Base-by-base conservation (phyloP, 805 yeast species). In the Candida insectalens region DNA sequence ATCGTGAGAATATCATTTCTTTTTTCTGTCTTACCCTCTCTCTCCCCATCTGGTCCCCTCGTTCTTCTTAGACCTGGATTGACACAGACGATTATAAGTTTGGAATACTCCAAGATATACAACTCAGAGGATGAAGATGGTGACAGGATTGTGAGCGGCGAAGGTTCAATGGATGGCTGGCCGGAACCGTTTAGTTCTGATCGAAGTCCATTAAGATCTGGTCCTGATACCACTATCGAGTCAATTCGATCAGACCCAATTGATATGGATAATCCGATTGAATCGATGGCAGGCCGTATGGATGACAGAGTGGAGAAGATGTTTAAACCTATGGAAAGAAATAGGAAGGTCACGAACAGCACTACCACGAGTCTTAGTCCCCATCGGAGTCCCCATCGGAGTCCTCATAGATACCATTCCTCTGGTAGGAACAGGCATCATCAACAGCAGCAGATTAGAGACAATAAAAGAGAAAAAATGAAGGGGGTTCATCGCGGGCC, bases 401-500 rank as follows among this genome's bases (percentile, higher is more conserved):
- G 23, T 7, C 41, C 18, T 9, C 38, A 29, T 19, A 26, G 19
- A 25, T 30, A 15, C 5, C 30, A 28, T 7, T 27, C 19, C 22
- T 8, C 10, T 12, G 25, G 17, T 14, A 23, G 35, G 21, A 29
- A 30, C 28, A 29, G 26, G 37, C 36, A 35, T 33, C 19, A 27
- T 19, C 23, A 21, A 23, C 34, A 25, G 19, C 34, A 31, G 29
- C 20, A 10, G 19, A 10, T 20, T 17, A 15, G 53, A 12, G 18
- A 27, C 12, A 30, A 17, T 10, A 37, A 33, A 22, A 42, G 50
- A 21, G 46, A 41, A 18, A 36, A 37, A 19, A 16, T 38, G 6
- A 37, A 36, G 5, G 32, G 28, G 8, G 15, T 30, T 4, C 35
- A 36, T 12, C 44, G 57, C 15, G 57, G 58, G 12, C 43, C 52